A percentile compares a stretch with the other conserved stretches of the same genome.
Evolutionary conservation across 1,284 basidiomycete species (phyloP).

Genomic region (Erythrobasidium hasegawianum): DNA sequence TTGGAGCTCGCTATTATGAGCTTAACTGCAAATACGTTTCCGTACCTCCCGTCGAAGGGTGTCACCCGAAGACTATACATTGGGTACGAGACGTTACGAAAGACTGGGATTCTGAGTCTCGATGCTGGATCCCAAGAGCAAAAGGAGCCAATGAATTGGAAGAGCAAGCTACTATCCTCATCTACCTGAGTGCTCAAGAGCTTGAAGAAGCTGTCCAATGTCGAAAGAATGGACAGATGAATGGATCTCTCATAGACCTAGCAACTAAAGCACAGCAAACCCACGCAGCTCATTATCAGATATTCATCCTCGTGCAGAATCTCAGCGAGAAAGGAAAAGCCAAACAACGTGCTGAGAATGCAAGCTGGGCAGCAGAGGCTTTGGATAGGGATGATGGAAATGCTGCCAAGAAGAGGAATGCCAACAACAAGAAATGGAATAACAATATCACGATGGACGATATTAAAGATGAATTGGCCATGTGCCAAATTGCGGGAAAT

Average conservation of each 20-base stretch:
- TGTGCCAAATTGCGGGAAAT: conserved; percentile 5
- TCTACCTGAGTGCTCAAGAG: conserved; percentile 18
- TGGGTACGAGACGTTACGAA: conserved; percentile 21
- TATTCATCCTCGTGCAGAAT: conserved; percentile 23
- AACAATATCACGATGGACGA: conserved; percentile 19
- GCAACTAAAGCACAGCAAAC: conserved; percentile 4
- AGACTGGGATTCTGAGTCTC: conserved; percentile 4
- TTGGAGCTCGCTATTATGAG: conserved; percentile 11
- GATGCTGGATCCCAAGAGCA: conserved; percentile 9
- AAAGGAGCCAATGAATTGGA: conserved; percentile 2
- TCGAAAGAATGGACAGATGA: neutral
- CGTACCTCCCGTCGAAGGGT: conserved; percentile 1
- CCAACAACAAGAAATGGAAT: conserved; percentile 2
- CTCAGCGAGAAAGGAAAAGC: conserved; percentile 11
- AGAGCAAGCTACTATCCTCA: conserved; percentile 21
- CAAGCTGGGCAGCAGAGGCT: conserved; percentile 8
- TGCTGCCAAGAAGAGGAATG: neutral
- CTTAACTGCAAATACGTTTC: neutral
- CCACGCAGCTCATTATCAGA: conserved; percentile 19
- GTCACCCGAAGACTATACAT: conserved; percentile 15
- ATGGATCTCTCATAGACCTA: conserved; percentile 12
- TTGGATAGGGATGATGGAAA: neutral
- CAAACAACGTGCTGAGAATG: conserved; percentile 16
- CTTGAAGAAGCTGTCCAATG: conserved; percentile 12
- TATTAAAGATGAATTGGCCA: conserved; percentile 14